Evolutionary conservation across 2,329 filamentous ascomycete genomes (phyloP).

Genomic region (Aspergillus caelatus): DNA sequence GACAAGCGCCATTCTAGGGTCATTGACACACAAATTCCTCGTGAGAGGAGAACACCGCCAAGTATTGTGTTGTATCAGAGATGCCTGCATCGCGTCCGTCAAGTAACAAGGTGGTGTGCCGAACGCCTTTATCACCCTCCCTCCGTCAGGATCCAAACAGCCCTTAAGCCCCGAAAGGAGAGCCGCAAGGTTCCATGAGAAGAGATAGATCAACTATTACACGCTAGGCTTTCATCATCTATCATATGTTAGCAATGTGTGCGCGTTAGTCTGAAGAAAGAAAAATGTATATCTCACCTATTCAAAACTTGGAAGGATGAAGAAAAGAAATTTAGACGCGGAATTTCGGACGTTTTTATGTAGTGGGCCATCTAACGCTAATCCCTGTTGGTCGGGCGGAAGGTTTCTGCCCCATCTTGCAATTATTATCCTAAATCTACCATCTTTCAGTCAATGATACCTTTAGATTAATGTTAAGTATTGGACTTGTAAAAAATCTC

Average conservation of each 20-base stretch:
- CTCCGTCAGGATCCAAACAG: conserved; percentile 67
- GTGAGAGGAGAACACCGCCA: conserved; percentile 46
- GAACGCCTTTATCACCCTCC: conserved; percentile 97
- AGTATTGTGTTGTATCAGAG: conserved; percentile 73
- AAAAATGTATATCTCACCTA: conserved; percentile 66
- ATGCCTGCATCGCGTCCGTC: conserved; percentile 96
- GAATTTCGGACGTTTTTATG: conserved; percentile 24
- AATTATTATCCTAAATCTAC: background rate
- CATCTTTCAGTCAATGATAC: background rate
- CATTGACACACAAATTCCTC: conserved; percentile 1
- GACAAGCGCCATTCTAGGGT: conserved; percentile 15
- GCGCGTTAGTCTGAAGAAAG: background rate
- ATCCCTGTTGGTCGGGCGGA: conserved; percentile 24
- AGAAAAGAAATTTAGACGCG: conserved; percentile 61
- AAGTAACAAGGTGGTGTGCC: conserved; percentile 98
- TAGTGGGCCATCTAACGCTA: conserved; percentile 28
- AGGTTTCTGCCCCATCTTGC: conserved; percentile 19
- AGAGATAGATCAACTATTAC: conserved; percentile 81
- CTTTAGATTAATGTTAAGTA: conserved; percentile 9
- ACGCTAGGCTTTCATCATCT: conserved; percentile 99
- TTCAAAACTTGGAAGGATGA: conserved; percentile 99
- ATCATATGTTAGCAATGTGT: conserved; percentile 21
- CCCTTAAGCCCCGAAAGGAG: conserved; percentile 84
- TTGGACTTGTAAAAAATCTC: background rate
- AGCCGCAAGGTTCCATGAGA: conserved; percentile 70